Evolutionary conservation across 2,329 filamentous ascomycete genomes (phyloP), one percentile per base, ranked within the genome.

Genomic region (Penicillium expansum): DNA sequence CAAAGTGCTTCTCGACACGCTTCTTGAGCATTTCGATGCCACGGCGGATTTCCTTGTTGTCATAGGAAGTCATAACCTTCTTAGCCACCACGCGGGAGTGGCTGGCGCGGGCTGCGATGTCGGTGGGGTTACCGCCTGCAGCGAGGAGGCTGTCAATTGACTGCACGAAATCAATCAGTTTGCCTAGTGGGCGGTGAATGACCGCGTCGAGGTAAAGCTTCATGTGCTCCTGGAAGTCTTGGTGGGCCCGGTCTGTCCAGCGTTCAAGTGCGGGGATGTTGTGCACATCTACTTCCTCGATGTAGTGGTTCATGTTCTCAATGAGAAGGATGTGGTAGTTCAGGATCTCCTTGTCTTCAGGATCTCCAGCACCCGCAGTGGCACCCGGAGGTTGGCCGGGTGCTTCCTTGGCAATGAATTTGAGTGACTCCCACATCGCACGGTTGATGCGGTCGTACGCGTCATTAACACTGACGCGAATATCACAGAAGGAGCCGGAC

Each of bases 251-350:
- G 38, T 87, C 84, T 69, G 87, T 89, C 90, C 92, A 97, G 64
- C 90, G 86, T 58, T 90, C 86, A 5, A 97, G 82, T 0, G 96
- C 86, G 8, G 89, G 83, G 60, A 94, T 85, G 37, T 84, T 82
- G 18, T 85, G 83, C 16, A 88, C 78, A 64, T 96, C 91, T 9
- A 96, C 89, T 73, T 97, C 92, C 71, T 97, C 92, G 11, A 94
- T 80, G 76, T 96, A 97, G 75, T 96, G 92, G 70, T 97, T 95
- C 92, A 97, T 97, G 74, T 99, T 99, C 75, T 99, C 93, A 65
- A 99, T 97, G 52, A 97, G 82, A 33, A 97, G 82, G 67, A 99
- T 96, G 74, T 97, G 92, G 77, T 96, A 96, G 77, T 97, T 97
- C 59, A 99, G 83, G 5, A 92, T 91, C 74, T 97, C 92, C 76